These are phyloP conservation scores for Linum trigynum DNA, from an alignment of 345 rosid species.

Conservation along the genomic window DNA sequence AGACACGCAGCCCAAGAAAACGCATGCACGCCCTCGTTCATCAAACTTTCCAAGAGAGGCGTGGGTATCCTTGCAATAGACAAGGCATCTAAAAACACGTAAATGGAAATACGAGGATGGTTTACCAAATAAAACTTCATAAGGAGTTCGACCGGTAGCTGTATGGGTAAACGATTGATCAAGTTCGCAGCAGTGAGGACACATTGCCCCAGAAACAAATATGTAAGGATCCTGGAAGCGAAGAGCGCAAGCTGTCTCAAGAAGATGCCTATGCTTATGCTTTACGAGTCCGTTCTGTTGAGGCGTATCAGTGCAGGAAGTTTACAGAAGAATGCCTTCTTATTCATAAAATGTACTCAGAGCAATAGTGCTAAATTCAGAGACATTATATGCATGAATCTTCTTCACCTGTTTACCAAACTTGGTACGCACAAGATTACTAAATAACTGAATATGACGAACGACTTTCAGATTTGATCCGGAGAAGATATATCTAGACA, in stretches of 20 bases:
- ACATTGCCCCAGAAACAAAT: neutral
- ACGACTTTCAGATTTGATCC: neutral
- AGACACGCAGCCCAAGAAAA: constrained; percentile 5
- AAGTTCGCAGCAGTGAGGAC: neutral
- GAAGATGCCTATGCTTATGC: neutral
- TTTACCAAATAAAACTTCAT: no score
- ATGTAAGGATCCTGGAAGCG: neutral
- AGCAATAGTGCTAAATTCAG: neutral
- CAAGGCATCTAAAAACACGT: neutral
- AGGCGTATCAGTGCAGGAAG: neutral
- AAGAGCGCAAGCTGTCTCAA: constrained; percentile 3
- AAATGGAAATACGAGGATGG: neutral
- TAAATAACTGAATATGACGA: neutral
- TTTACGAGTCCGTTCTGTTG: neutral
- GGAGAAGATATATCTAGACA: neutral
- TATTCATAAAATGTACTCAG: neutral
- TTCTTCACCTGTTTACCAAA: neutral
- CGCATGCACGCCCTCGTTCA: neutral
- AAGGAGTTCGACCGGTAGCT: no score
- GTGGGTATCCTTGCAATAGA: no score
- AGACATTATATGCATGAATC: neutral
- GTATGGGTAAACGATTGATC: neutral
- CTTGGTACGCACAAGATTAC: neutral
- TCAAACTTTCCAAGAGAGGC: no score
- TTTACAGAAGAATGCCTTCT: neutral